Percentiles rank a stretch among this genome's conserved stretches.
These are phyloP conservation scores for Betula pendula DNA, from an alignment of 306 rosid genomes.

Conservation along the genomic window DNA sequence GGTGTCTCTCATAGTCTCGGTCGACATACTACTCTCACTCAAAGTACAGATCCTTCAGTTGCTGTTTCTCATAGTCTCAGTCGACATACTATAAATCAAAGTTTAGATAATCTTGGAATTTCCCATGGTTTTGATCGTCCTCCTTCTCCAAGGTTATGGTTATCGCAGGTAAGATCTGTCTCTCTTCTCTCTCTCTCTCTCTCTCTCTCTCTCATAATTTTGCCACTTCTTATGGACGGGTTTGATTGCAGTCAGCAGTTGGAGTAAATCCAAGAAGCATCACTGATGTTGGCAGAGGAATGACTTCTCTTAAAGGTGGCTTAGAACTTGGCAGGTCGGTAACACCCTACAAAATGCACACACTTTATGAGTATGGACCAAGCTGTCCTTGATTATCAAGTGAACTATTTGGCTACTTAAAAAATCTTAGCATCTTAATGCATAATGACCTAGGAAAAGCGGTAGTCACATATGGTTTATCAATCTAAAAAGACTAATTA, in stretches of 20 bases:
- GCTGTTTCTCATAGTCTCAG: constrained; percentile 46
- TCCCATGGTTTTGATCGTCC: constrained; percentile 61
- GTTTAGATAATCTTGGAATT: constrained; percentile 57
- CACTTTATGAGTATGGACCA: constrained; percentile 17
- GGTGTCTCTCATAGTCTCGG: constrained; percentile 45
- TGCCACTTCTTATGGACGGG: constrained; percentile 16
- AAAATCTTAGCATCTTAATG: not conserved
- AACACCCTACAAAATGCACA: constrained; percentile 21
- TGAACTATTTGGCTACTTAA: not conserved
- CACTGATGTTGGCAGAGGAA: constrained; percentile 59
- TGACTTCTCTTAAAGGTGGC: constrained; percentile 65
- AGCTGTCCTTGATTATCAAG: constrained; percentile 27
- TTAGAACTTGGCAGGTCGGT: constrained; percentile 81
- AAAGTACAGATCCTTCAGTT: constrained; percentile 23
- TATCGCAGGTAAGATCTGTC: constrained; percentile 51
- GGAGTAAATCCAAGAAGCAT: constrained; percentile 62
- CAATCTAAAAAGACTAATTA: no score
- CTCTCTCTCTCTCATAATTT: constrained; percentile 10
- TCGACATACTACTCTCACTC: constrained; percentile 32
- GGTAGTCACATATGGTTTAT: no score
- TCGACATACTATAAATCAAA: constrained; percentile 55
- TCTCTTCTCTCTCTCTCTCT: constrained; percentile 23
- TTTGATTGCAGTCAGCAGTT: constrained; percentile 53
- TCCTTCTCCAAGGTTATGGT: constrained; percentile 76
- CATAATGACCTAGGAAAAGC: no score